These are phyloP conservation scores for Hawksworthiomyces lignivorus DNA, from an alignment of 2,329 filamentous ascomycete species.

Conservation along the genomic window DNA sequence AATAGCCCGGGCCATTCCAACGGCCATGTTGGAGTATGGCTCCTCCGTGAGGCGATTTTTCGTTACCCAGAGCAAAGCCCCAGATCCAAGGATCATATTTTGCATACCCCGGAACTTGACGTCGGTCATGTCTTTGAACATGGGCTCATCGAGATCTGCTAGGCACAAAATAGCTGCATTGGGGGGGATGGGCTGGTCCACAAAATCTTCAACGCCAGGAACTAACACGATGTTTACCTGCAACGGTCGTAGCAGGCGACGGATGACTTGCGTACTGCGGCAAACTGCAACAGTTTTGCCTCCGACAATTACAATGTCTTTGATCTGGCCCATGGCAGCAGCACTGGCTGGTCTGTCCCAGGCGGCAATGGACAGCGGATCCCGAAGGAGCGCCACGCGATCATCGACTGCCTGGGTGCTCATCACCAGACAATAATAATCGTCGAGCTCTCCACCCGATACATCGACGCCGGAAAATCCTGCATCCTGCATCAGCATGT, in stretches of 20 bases:
- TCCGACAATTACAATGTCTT: constrained; percentile 16
- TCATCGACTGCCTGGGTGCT: constrained; percentile 19
- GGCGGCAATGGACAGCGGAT: constrained; percentile 12
- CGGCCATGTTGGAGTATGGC: constrained; percentile 16
- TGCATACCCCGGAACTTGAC: constrained; percentile 16
- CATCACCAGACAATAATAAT: constrained; percentile 14
- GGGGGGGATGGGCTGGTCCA: not conserved
- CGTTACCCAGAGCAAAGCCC: constrained; percentile 20
- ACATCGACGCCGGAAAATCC: constrained; percentile 21
- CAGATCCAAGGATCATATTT: constrained; percentile 2
- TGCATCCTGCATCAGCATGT: constrained; percentile 14
- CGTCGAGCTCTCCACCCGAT: constrained; percentile 10
- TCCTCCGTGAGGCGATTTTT: constrained; percentile 9
- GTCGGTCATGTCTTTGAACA: constrained; percentile 18
- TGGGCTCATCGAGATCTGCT: constrained; percentile 19
- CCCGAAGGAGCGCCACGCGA: constrained; percentile 14
- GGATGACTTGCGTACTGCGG: constrained; percentile 5
- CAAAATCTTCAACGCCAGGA: constrained; percentile 1
- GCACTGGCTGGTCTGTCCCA: not conserved
- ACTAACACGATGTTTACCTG: not conserved
- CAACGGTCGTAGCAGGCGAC: constrained; percentile 9
- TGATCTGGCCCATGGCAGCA: not conserved
- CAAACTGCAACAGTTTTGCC: constrained; percentile 6
- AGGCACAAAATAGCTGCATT: constrained; percentile 15
- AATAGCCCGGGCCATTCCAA: constrained; percentile 17